Evolutionary conservation across 345 rosid genomes (phyloP).

Genomic region (Murraya paniculata): DNA sequence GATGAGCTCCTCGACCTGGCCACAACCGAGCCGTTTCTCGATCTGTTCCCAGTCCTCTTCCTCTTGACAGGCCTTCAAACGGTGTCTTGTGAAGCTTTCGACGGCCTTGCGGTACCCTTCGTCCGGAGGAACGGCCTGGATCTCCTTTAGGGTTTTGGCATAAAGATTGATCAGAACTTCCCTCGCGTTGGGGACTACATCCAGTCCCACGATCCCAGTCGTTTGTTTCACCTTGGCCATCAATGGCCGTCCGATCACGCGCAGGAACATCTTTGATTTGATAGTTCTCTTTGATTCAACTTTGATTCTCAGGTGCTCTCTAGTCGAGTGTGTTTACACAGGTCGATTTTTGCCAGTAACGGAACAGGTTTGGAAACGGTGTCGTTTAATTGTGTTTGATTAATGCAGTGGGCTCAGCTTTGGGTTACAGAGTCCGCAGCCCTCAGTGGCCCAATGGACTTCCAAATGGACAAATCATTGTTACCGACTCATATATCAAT

Average conservation of each 20-base stretch:
- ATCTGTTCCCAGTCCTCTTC: slow-evolving; percentile 88
- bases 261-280: slow-evolving; percentile 55
- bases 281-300: neutral
- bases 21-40: slow-evolving; percentile 85
- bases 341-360: neutral
- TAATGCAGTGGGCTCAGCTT: neutral
- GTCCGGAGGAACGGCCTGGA: slow-evolving; percentile 90
- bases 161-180: slow-evolving; percentile 75
- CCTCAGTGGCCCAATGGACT: neutral
- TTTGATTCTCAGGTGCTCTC: neutral
- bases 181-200: slow-evolving; percentile 91
- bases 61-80: slow-evolving; percentile 71
- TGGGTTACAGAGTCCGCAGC: neutral
- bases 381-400: neutral
- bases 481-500: neutral
- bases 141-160: slow-evolving; percentile 87
- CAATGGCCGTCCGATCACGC: slow-evolving; percentile 83
- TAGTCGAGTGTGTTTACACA: too few relatives aligned
- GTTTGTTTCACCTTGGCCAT: slow-evolving; percentile 88
- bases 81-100: slow-evolving; percentile 80
- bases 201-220: slow-evolving; percentile 94
- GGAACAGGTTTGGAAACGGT: neutral
- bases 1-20: slow-evolving; percentile 97
- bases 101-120: slow-evolving; percentile 97
- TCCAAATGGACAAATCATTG: neutral